A percentile compares a stretch with the other conserved stretches of the same genome.
phyloP scores from a whole-genome alignment of 2,329 filamentous ascomycete genomes.

The Neonectria ditissima region DNA sequence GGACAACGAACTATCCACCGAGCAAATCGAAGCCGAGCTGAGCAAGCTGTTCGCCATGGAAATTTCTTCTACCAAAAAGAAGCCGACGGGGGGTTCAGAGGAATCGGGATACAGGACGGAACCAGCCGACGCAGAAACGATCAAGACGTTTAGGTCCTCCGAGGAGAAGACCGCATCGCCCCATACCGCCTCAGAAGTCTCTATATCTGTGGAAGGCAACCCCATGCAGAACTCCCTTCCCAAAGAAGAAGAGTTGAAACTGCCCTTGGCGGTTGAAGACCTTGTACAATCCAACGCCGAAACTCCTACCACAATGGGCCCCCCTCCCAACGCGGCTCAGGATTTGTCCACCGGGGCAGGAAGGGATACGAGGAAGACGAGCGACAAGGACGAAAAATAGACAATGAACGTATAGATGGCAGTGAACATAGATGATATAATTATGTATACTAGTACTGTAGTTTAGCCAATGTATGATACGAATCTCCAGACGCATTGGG shows the following conservation, averaged over 20 bases:
- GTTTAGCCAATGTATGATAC: background rate
- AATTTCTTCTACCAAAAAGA: background rate
- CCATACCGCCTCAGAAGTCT: background rate
- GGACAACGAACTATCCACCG: slow-evolving; percentile 20
- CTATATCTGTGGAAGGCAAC: background rate
- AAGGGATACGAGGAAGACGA: too few species aligned
- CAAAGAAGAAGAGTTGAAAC: background rate
- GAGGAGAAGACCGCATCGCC: background rate
- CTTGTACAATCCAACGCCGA: background rate
- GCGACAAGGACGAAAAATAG: background rate
- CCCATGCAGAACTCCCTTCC: background rate
- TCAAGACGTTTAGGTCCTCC: background rate
- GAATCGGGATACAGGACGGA: background rate
- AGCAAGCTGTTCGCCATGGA: slow-evolving; percentile 10
- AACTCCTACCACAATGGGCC: background rate
- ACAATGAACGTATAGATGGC: background rate
- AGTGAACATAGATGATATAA: background rate
- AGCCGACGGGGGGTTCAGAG: background rate
- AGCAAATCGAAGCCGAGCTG: slow-evolving; percentile 21
- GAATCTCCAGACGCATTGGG: background rate
- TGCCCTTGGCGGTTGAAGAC: background rate
- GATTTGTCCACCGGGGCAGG: background rate
- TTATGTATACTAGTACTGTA: slow-evolving; percentile 5
- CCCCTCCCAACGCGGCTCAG: background rate
- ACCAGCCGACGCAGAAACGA: background rate